Conservation (phyloP, 495 filamentous ascomycete genomes). For the Aspergillus bertholletiae region DNA sequence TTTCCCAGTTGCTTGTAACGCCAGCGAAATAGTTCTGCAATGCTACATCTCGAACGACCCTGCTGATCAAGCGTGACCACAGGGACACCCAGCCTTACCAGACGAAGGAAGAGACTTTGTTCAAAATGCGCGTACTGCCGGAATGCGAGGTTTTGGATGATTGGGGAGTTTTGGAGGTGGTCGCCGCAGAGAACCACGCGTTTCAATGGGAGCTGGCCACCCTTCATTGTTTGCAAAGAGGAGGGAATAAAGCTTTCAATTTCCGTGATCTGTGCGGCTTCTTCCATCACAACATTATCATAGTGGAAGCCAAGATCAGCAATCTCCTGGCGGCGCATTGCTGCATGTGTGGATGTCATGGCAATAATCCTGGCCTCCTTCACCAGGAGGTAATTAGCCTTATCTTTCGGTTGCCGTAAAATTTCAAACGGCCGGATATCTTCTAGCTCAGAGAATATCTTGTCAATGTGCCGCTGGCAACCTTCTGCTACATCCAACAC, state of each 20-base stretch:
- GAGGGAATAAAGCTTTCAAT: slow-evolving; percentile 95
- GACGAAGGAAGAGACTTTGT: slow-evolving; percentile 87
- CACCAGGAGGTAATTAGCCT: slow-evolving; percentile 89
- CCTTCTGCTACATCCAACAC: slow-evolving; percentile 75
- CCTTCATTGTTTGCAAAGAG: slow-evolving; percentile 74
- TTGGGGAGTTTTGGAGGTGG: slow-evolving; percentile 93
- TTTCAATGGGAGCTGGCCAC: slow-evolving; percentile 72
- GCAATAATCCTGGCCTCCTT: slow-evolving; percentile 95
- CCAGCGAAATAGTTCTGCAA: slow-evolving; percentile 91
- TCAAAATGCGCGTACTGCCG: slow-evolving; percentile 93
- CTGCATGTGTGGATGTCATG: slow-evolving; percentile 97
- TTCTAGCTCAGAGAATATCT: slow-evolving; percentile 88
- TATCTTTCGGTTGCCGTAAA: slow-evolving; percentile 78
- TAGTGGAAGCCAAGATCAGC: slow-evolving; percentile 90
- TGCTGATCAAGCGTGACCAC: slow-evolving; percentile 88
- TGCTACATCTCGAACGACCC: slow-evolving; percentile 79
- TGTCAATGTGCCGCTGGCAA: slow-evolving; percentile 86
- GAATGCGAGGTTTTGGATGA: slow-evolving; percentile 95
- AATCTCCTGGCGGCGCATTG: slow-evolving; percentile 95
- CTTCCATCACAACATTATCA: slow-evolving; percentile 98
- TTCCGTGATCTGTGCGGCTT: slow-evolving; percentile 97
- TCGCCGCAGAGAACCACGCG: slow-evolving; percentile 91
- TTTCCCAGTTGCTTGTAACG: slow-evolving; percentile 80
- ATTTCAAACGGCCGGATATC: slow-evolving; percentile 97
- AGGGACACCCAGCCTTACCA: slow-evolving; percentile 87